Conservation (phyloP, 1,284 basidiomycete species). For the Polyporus tsugae region DNA sequence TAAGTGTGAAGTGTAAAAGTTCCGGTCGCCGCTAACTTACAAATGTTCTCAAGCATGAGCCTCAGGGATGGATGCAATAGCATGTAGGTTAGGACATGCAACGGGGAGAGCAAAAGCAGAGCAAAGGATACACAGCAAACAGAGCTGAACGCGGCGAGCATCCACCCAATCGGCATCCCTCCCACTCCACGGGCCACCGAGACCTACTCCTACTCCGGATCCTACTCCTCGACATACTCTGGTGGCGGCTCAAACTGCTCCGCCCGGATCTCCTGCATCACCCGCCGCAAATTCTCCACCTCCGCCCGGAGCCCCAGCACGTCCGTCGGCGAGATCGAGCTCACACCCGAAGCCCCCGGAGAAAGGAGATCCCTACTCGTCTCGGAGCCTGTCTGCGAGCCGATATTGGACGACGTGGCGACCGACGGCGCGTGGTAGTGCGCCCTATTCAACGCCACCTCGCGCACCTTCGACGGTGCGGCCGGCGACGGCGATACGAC, state of each 20-base stretch:
- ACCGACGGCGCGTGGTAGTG: conserved; percentile 5
- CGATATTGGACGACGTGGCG: conserved; percentile 20
- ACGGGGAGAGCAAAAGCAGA: background rate
- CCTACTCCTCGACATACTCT: conserved; percentile 22
- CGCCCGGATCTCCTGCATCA: conserved; percentile 37
- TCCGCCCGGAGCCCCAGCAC: conserved; percentile 36
- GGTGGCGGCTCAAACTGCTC: conserved; percentile 37
- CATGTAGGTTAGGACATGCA: too few relatives aligned
- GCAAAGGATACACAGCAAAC: background rate
- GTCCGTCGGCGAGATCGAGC: conserved; percentile 33
- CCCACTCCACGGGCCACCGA: too few relatives aligned
- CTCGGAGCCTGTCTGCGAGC: conserved; percentile 12
- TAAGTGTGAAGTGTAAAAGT: too few relatives aligned
- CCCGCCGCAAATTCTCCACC: conserved; percentile 39
- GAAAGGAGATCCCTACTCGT: conserved; percentile 36
- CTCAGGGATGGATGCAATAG: too few relatives aligned
- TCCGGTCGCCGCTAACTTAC: too few relatives aligned
- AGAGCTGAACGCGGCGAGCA: background rate
- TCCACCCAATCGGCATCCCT: background rate
- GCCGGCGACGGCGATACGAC: background rate
- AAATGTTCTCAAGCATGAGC: too few relatives aligned
- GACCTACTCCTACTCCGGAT: background rate
- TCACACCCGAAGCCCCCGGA: conserved; percentile 7
- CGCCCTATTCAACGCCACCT: conserved; percentile 20
- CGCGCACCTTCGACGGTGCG: conserved; percentile 30